A percentile compares a stretch with the other conserved stretches of the same genome.
phyloP scores from a whole-genome alignment of 306 rosid species.

The Acacia crassicarpa region DNA sequence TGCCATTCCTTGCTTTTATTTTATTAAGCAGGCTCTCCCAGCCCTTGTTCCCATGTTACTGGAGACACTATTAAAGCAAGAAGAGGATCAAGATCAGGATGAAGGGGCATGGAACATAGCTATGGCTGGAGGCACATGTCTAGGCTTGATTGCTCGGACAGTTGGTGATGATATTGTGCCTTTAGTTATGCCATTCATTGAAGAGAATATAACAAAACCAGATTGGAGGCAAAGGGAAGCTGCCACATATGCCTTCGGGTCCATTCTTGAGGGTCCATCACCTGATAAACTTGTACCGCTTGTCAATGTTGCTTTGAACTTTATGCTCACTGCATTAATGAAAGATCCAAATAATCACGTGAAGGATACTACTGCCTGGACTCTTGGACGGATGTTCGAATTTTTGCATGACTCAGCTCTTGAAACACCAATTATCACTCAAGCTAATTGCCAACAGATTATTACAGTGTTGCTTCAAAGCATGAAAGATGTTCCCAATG shows the following conservation, averaged over 20 bases:
- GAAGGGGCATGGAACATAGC: neutral
- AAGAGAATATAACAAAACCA: neutral
- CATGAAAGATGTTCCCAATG: neutral
- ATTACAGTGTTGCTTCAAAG: neutral
- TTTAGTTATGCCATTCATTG: neutral
- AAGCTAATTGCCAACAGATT: neutral
- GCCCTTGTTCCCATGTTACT: neutral
- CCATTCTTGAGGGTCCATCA: neutral
- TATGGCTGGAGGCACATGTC: conserved; percentile 2
- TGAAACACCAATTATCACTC: neutral
- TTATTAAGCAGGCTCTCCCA: neutral
- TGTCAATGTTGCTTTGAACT: neutral
- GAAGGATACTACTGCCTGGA: neutral
- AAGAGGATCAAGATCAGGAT: neutral
- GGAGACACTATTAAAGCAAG: neutral
- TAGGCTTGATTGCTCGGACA: neutral
- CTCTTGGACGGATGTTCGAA: neutral
- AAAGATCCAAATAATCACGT: neutral
- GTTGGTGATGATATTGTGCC: conserved; percentile 3
- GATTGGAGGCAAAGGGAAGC: conserved; percentile 1
- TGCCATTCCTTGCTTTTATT: neutral
- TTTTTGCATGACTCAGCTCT: neutral
- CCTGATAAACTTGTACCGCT: neutral
- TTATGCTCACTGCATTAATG: neutral
- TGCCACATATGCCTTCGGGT: neutral